Percentiles rank a stretch among this genome's conserved stretches.
These are phyloP conservation scores for Fraxinus albicans DNA, from an alignment of 305 asterid species.

Conservation along the genomic window DNA sequence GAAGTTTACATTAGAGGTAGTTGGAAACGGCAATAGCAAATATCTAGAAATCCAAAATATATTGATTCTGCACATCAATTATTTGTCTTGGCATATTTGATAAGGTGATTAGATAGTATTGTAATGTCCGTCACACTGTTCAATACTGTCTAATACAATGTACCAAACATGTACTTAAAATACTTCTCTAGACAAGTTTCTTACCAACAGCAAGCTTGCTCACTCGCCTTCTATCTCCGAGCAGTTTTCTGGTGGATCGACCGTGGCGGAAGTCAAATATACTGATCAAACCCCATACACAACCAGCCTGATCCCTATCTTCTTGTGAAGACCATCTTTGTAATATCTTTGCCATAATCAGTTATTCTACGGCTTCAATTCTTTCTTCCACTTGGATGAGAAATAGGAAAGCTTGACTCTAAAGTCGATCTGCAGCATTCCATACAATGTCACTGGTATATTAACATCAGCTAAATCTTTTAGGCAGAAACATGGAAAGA, in stretches of 20 bases:
- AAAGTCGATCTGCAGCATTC: conserved; percentile 7
- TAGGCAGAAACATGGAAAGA: background rate
- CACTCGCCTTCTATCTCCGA: conserved; percentile 56
- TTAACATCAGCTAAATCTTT: conserved; percentile 4
- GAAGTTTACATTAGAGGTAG: background rate
- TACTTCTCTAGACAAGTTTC: conserved; percentile 18
- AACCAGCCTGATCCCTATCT: conserved; percentile 72
- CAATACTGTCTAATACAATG: background rate
- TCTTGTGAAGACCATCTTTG: conserved; percentile 49
- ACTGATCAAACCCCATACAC: conserved; percentile 76
- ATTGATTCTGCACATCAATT: background rate
- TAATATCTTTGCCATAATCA: conserved; percentile 75
- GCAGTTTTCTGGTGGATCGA: conserved; percentile 67
- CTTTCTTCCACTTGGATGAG: conserved; percentile 17
- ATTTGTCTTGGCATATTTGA: background rate
- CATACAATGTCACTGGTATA: background rate
- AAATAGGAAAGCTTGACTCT: background rate
- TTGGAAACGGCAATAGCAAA: background rate
- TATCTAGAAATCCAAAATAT: background rate
- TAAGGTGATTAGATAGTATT: background rate
- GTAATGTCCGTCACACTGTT: background rate
- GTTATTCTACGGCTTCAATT: conserved; percentile 21
- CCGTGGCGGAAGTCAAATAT: conserved; percentile 80
- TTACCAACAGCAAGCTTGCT: conserved; percentile 56
- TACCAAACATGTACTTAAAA: background rate